Conservation (phyloP, 768 basidiomycete species). For the Cubamyces lactineus region DNA sequence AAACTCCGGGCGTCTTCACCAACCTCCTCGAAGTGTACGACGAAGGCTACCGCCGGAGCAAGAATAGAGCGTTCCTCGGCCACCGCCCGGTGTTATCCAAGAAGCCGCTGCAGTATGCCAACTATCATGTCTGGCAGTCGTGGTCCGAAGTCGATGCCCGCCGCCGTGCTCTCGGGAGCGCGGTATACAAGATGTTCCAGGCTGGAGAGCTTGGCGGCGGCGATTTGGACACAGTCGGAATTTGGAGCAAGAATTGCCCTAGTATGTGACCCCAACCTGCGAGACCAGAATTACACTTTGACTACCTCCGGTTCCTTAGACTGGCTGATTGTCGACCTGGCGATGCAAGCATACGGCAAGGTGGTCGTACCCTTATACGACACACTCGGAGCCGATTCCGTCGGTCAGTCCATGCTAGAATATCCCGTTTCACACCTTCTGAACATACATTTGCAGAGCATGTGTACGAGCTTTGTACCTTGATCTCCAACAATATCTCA, state of each 20-base stretch:
- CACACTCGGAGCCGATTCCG: conserved; percentile 88
- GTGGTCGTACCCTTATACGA: conserved; percentile 92
- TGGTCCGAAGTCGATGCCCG: conserved; percentile 74
- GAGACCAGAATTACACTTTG: neutral
- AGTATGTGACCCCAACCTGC: conserved; percentile 45
- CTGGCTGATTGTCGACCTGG: conserved; percentile 92
- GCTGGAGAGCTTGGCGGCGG: conserved; percentile 62
- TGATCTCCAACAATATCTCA: neutral
- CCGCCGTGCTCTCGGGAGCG: conserved; percentile 76
- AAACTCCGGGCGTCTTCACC: conserved; percentile 52
- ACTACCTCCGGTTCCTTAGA: conserved; percentile 47
- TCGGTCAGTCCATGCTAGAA: conserved; percentile 55
- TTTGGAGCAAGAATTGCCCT: conserved; percentile 84
- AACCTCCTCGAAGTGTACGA: conserved; percentile 69
- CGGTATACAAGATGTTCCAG: conserved; percentile 65
- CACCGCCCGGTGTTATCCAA: conserved; percentile 65
- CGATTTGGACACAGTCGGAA: conserved; percentile 75
- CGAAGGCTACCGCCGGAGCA: conserved; percentile 54
- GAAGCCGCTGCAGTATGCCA: conserved; percentile 70
- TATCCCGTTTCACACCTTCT: conserved; percentile 24
- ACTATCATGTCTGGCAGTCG: conserved; percentile 73
- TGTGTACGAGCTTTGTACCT: conserved; percentile 52
- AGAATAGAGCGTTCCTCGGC: conserved; percentile 64
- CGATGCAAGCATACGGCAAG: conserved; percentile 80
- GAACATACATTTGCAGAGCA: conserved; percentile 53